Evolutionary conservation across 2,329 filamentous ascomycete species (phyloP), one percentile per base, ranked within the genome.

Genomic region (Penicillium crustosum): DNA sequence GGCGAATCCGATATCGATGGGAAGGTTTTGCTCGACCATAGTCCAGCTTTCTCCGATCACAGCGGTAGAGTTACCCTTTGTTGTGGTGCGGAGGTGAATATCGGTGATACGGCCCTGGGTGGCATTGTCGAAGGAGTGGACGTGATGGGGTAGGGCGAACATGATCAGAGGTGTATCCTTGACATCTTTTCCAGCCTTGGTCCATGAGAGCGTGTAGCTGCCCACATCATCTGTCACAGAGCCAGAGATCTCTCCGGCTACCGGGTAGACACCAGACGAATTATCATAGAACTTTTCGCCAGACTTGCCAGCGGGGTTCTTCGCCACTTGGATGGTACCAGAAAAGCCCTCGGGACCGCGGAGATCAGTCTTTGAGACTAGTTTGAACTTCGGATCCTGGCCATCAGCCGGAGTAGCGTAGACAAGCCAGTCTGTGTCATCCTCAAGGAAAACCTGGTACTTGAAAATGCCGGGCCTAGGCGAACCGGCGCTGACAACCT

Each of bases 121-220:
- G 1, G 75, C 74, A 0, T 73, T 65, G 63, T 91, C 85, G 60
- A 97, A 93, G 0, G 90, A 91, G 33, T 86, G 79, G 3, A 91
- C 72, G 65, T 97, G 94, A 73, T 97, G 94, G 23, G 93, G 91
- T 48, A 99, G 78, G 17, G 90, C 90, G 72, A 89, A 97, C 87
- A 96, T 94, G 62, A 94, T 80, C 23, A 96, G 79, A 3, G 81
- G 75, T 10, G 73, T 75, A 59, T 79, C 83, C 17, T 83, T 78
- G 7, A 77, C 73, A 17, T 80, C 70, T 36, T 86, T 79, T 6
- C 93, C 93, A 0, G 79, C 82, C 68, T 90, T 93, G n/a, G 79
- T 76, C 78, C 90, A 97, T 0, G 77, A 76, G 57, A 97, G 84
- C 0, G 78, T 85, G 72, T 97, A 99, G 2, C 80, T 85, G 12